Evolutionary conservation across 2,329 filamentous ascomycete genomes (phyloP), one percentile per base, ranked within the genome.

Genomic region (Cladosporium sp.): DNA sequence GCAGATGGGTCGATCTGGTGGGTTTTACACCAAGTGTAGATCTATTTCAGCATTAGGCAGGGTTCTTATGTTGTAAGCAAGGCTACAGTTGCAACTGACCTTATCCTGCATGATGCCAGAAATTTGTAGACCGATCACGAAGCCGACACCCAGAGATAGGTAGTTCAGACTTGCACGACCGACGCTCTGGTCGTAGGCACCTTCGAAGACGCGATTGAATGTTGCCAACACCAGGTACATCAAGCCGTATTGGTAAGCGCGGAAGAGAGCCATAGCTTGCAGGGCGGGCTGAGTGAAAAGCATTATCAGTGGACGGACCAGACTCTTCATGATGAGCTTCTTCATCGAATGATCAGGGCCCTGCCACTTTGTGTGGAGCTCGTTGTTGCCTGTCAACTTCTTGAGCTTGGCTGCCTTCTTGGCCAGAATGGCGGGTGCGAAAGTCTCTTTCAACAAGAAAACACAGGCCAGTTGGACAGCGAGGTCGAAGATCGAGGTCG

Each of bases 401-500:
- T 73, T 69, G 9, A 85, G 72, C 16, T 69, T 74, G 42, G 73
- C 66, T 13, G 79, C 79, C 61, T 82, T 83, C 56, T 73, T 69
- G 10, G 72, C 66, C 1, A 87, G 75, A 3, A 89, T 74, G n/a
- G 77, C 78, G 0, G 83, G 82, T 0, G 75, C 77, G 64, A 85
- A 86, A 2, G 83, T 85, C 63, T 86, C 84, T 54, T 74, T 75
- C 1, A 82, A 72, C 52, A 84, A 74, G 59, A 82, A 76, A 37
- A 86, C 84, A 67, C 91, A 89, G 54, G 90, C 66, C 11, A 86
- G 52, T 82, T 86, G 91, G 56, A 86, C 79, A 33, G 83, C 65
- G 11, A 75, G 82, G 38, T 85, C 74, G 19, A 92, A 67, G 61
- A 95, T 93, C 9, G 91, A 74, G 62, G 91, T 87, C 60, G 93